Evolutionary conservation across 495 filamentous ascomycete species (phyloP).

Genomic region (Lentithecium fluviatile): DNA sequence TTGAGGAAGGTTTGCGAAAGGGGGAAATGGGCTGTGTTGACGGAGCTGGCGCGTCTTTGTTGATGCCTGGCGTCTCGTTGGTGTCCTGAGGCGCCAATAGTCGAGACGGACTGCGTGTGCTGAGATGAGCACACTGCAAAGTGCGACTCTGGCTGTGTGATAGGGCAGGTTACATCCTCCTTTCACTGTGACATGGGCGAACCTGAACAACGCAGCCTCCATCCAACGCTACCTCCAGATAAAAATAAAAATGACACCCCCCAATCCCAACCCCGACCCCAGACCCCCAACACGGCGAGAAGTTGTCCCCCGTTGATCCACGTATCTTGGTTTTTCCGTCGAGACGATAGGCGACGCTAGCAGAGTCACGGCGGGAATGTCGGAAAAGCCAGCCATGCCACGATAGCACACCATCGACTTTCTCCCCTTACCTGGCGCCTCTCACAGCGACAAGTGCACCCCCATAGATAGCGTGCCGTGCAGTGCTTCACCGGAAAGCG

Average conservation of each 20-base stretch:
- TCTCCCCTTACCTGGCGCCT: too few species aligned
- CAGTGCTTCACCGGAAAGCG: neutral
- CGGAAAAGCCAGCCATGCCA: too few species aligned
- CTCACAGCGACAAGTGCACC: too few species aligned
- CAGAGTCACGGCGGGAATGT: too few species aligned
- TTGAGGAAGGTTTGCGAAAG: too few species aligned
- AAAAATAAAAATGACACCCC: too few species aligned
- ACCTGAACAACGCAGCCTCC: neutral
- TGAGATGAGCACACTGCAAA: neutral
- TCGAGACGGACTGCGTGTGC: neutral
- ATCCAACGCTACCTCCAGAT: slow-evolving; percentile 5
- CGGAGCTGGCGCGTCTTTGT: too few species aligned
- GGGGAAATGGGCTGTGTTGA: too few species aligned
- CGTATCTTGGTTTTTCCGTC: neutral
- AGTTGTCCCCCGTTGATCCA: neutral
- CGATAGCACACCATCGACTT: too few species aligned
- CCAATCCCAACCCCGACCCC: too few species aligned
- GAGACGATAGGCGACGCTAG: neutral
- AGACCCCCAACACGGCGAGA: neutral
- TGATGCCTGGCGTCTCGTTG: too few species aligned
- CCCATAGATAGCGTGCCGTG: too few species aligned
- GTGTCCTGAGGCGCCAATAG: neutral
- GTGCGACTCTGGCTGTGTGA: slow-evolving; percentile 14
- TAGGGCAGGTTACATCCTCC: slow-evolving; percentile 18
- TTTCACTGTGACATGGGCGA: slow-evolving; percentile 10